Base-by-base conservation (phyloP, 192 early-diverging fungal genomes). In the Phlyctochytrium arcticum region DNA sequence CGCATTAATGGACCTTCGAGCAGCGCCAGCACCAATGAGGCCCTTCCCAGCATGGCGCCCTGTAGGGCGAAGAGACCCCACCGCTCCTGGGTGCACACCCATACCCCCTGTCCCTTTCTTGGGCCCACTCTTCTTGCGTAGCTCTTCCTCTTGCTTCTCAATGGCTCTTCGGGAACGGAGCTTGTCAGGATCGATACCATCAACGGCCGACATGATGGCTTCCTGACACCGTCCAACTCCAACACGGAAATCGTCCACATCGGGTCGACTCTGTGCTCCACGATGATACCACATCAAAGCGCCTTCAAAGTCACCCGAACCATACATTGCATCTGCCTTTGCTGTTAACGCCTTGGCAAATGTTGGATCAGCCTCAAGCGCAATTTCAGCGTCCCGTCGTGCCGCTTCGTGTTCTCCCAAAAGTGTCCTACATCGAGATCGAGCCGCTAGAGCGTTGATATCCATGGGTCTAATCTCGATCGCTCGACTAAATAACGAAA, bases 201-300 rank as follows among this genome's bases (percentile, higher is more conserved):
- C 47, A 19, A 72, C 32, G 2, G 71, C 63, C 26, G 32, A 19
- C 31, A 49, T 12, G 10, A 72, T 72, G 6, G 71, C 71, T 59
- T 62, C 36, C 1, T 24, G 31, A 15, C 49, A 31, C 19, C 60
- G 6, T 6, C 46, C 34, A n/a, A 72, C 39, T 4, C 71, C 71
- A 1, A 5, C 6, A 30, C 42, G 33, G 21, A 72, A 72, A n/a
- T 71, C 70, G 6, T 48, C 58, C 35, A 50, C 26, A 36, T 72
- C 64, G 7, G 59, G 59, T 3, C 71, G 37, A n/a, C 1, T 9
- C n/a, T 19, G 34, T 7, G 6, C 36, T n/a, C 66, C 66, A 12
- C 66, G 66, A 31, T 60, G 56, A 31, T 54, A 68, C 17, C 35
- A 44, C 19, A 72, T 54, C 60, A 72, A 56, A n/a, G 71, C 62